Evolutionary conservation across 1,284 basidiomycete species (phyloP), one percentile per base, ranked within the genome.

Genomic region (Baeospora myosura): DNA sequence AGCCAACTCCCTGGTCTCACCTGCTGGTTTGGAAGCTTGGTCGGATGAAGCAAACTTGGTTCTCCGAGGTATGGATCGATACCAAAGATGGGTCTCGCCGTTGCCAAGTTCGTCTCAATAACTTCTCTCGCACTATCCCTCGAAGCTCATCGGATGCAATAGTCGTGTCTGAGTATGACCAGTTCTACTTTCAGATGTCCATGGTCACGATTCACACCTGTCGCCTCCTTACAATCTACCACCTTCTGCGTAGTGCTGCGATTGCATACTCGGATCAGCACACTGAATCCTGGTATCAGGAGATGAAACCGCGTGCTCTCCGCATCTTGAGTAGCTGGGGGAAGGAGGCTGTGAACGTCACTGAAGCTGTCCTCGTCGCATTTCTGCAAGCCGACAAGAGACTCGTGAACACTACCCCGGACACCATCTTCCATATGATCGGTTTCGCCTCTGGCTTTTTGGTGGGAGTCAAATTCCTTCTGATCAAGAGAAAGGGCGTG

Each of bases 361-460:
- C 36, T 7, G 41, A 43, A 31, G 14, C 23, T 23, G 30, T 43
- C 24, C 36, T 43, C 5, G 28, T 43, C 12, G 6, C 25, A 11
- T 17, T 34, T 21, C 41, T 43, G n/a, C 3, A 38, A 14, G 23
- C 35, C 10, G 41, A 43, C 5, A 5, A 24, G 22, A 12, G n/a
- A 10, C 21, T 43, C 10, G 20, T 43, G 16, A 5, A 36, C 3
- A 43, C 41, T 11, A 18, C 24, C 12, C 41, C 41, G 12, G 41
- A 43, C 23, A 14, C n/a, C 18, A 10, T 37, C 24, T 43, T 38
- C 41, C 18, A 24, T 28, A 37, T 26, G 12, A 30, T 43, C 24
- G 18, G 35, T 12, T 38, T 43, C 21, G 22, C 35, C 22, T 34
- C 41, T 26, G 25, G 23, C 14, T 14, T 38, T 16, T 12, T 43